Percentiles rank a stretch among this genome's conserved stretches.
These are phyloP conservation scores for Penicillium sp. DNA, from an alignment of 2,329 filamentous ascomycete genomes.

Conservation along the genomic window DNA sequence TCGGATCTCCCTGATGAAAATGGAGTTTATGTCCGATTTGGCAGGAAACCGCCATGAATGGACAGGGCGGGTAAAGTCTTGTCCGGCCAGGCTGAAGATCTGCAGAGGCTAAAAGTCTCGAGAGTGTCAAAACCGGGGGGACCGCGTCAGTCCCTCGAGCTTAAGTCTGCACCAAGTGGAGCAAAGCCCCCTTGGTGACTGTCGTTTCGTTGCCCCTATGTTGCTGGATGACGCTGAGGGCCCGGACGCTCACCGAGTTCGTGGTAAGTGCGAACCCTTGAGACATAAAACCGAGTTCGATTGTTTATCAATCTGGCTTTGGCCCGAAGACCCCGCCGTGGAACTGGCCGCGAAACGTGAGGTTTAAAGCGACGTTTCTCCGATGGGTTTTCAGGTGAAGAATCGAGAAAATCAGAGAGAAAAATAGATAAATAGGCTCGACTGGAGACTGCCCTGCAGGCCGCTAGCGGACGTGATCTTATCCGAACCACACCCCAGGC, in stretches of 20 bases:
- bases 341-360: background rate
- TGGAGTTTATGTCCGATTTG: slow-evolving; percentile 2
- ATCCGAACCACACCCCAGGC: background rate
- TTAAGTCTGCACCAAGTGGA: slow-evolving; percentile 8
- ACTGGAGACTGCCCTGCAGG: background rate
- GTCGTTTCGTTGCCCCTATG: background rate
- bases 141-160: slow-evolving; percentile 11
- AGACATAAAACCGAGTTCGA: background rate
- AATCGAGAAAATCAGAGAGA: background rate
- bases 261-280: background rate
- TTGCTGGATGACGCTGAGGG: background rate
- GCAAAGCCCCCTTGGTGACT: background rate
- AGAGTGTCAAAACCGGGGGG: slow-evolving; percentile 4
- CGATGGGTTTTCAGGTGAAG: background rate
- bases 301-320: slow-evolving; percentile 3
- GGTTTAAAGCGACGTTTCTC: slow-evolving; percentile 1
- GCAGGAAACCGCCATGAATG: background rate
- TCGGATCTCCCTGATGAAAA: background rate
- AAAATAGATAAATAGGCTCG: background rate
- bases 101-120: slow-evolving; percentile 5
- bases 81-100: slow-evolving; percentile 13
- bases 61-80: slow-evolving; percentile 14
- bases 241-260: background rate
- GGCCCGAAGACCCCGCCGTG: background rate
- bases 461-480: background rate